Base-by-base conservation (phyloP, 208 protist species). In the Leptomonas pyrrhocoris region DNA sequence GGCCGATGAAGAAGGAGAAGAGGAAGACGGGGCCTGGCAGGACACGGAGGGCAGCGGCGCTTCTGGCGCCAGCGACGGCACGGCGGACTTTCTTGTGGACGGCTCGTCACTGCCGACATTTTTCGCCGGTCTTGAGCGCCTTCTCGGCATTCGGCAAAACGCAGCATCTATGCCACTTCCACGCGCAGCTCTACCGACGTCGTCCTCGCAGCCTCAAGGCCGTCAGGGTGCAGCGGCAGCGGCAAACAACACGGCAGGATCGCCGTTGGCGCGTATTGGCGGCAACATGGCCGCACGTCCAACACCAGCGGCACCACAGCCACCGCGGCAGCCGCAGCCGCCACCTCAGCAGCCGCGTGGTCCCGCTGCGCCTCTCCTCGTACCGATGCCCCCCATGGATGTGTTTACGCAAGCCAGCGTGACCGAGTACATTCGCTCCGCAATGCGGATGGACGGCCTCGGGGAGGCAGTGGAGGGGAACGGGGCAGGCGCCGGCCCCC, bases 31-130 rank as follows among this genome's bases (percentile, higher is more conserved):
- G 19, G 79, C 74, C 49, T 69, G 65, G 16, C 50, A 25, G 27
- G 67, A 54, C 18, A 38, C 4, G 23, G 64, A 68, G 18, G 77
- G 42, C 43, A 70, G 61, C 43, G 57, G 12, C 2, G 49, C 38
- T 2, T 65, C 54, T 40, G 67, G 69, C 45, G 57, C 30, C 42
- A 72, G 56, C 31, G 63, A 58, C 42, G 69, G 36, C 51, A 65
- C 56, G 2, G 75, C 62, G 1, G 64, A 75, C 57, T 61, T 77
- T 40, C 56, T 77, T 31, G 31, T 77, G 25, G 63, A 77, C 40
- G 49, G 71, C 50, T 72, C 64, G 31, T 71, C 64, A 18, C 72
- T 77, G 8, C 56, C 63, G 15, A 60, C 48, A 7, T 56, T 66
- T 31, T 65, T 72, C 27, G 72, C 72, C n/a, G 72, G 63, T 1